Evolutionary conservation across 2,329 filamentous ascomycete genomes (phyloP).

Genomic region (Purpureocillium takamizusanense): DNA sequence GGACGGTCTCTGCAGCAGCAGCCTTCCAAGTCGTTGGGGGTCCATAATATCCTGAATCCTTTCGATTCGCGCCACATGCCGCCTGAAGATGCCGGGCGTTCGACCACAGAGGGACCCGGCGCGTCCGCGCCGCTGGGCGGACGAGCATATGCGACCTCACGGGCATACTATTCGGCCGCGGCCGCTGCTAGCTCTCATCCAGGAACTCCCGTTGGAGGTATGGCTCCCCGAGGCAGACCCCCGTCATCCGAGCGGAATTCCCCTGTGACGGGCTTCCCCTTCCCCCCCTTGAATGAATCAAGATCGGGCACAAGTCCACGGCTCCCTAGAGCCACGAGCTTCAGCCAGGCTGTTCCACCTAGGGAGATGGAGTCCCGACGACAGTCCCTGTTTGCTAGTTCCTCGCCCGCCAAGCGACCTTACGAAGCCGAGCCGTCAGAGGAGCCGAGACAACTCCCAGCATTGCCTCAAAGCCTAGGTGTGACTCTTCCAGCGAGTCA

Average conservation of each 20-base stretch:
- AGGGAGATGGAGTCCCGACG: conserved; percentile 15
- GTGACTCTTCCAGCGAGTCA: conserved; percentile 12
- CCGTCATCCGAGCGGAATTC: conserved; percentile 22
- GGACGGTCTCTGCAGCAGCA: conserved; percentile 15
- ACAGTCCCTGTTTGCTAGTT: conserved; percentile 10
- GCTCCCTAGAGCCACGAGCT: conserved; percentile 17
- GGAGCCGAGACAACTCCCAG: conserved; percentile 15
- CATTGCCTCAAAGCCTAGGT: conserved; percentile 15
- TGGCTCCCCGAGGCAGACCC: conserved; percentile 8
- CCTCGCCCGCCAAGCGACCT: conserved; percentile 21
- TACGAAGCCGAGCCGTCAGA: conserved; percentile 18
- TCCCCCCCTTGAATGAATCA: conserved; percentile 17
- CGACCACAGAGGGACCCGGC: too few relatives aligned
- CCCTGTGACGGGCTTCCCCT: conserved; percentile 19
- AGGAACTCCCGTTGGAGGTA: too few relatives aligned
- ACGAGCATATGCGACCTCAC: too few relatives aligned
- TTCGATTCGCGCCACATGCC: conserved; percentile 16
- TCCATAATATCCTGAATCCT: conserved; percentile 29
- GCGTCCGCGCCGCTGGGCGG: too few relatives aligned
- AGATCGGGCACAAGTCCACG: conserved; percentile 23
- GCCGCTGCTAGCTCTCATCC: neutral
- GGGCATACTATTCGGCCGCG: neutral
- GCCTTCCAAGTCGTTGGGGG: conserved; percentile 19
- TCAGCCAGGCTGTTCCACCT: conserved; percentile 14
- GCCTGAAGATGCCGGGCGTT: conserved; percentile 8